Evolutionary conservation across 805 yeast genomes (phyloP).

Genomic region (Sugiyamaella boreocaroliniensis): DNA sequence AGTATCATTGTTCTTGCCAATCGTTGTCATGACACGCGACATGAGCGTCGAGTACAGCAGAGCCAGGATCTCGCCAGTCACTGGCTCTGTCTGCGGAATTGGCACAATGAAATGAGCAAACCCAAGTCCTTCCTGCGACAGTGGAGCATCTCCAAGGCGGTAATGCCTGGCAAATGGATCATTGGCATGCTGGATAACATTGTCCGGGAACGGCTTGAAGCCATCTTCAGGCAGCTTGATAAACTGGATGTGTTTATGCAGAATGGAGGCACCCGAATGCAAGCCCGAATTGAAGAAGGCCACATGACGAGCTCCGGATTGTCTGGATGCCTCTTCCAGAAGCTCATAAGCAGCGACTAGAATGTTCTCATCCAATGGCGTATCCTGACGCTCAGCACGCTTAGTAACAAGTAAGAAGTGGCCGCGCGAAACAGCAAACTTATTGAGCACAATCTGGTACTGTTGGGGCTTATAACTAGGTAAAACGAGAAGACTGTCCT

Average conservation of each 20-base stretch:
- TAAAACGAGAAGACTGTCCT: constrained; percentile 60
- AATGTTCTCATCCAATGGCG: constrained; percentile 69
- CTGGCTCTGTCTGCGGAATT: constrained; percentile 41
- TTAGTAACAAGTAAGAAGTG: constrained; percentile 78
- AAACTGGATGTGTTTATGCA: constrained; percentile 88
- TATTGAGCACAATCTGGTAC: constrained; percentile 68
- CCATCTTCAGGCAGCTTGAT: constrained; percentile 52
- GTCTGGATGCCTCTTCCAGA: constrained; percentile 42
- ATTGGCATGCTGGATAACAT: constrained; percentile 7
- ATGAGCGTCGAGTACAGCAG: constrained; percentile 66
- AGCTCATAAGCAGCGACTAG: constrained; percentile 52
- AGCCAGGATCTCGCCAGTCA: constrained; percentile 51
- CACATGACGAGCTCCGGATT: constrained; percentile 48
- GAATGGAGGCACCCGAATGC: constrained; percentile 88
- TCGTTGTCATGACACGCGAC: constrained; percentile 61
- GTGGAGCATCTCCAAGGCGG: constrained; percentile 43
- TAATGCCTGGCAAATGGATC: constrained; percentile 16
- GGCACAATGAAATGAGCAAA: constrained; percentile 82
- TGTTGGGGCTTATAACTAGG: constrained; percentile 43
- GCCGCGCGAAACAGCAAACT: constrained; percentile 74
- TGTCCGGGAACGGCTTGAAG: constrained; percentile 38
- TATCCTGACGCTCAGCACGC: constrained; percentile 60
- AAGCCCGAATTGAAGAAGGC: constrained; percentile 88
- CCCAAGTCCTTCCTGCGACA: constrained; percentile 53
- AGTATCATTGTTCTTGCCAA: constrained; percentile 35